Evolutionary conservation across 2,329 filamentous ascomycete species (phyloP).

Genomic region (Venturia nashicola): DNA sequence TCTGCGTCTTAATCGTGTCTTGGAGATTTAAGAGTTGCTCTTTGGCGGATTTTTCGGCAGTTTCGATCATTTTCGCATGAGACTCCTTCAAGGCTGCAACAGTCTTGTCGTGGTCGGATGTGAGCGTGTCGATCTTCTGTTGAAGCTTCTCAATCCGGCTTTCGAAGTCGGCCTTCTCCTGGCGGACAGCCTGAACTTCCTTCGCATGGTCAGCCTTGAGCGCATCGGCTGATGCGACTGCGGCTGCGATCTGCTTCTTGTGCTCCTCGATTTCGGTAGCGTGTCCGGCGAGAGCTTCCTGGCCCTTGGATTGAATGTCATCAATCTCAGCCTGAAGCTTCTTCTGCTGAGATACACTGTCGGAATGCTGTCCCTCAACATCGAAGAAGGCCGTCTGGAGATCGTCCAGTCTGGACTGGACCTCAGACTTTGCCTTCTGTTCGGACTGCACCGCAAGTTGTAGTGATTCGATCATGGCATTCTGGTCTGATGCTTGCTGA

Average conservation of each 20-base stretch:
- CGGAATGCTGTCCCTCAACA: not conserved
- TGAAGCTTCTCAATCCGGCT: not conserved
- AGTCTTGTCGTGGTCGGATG: not conserved
- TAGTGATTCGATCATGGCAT: not conserved
- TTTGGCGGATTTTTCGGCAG: not conserved
- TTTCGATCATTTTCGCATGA: not conserved
- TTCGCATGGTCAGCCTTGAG: not conserved
- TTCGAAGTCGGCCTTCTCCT: not conserved
- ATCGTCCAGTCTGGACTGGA: not conserved
- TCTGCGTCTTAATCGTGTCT: not conserved
- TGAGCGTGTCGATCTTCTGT: not conserved
- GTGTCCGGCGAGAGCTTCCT: not conserved
- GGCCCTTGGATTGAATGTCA: not conserved
- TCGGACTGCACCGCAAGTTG: not conserved
- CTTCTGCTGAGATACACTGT: not conserved
- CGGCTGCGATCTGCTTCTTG: not conserved
- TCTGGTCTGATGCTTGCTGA: not conserved
- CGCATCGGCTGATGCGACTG: not conserved
- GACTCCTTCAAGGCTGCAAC: not conserved
- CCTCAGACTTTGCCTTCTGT: not conserved
- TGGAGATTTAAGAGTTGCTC: not conserved
- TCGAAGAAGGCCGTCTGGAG: not conserved
- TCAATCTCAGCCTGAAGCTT: not conserved
- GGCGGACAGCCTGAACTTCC: not conserved
- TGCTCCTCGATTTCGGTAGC: not conserved